Conservation (phyloP, 1,139 yeast species). For the Diutina sp. region DNA sequence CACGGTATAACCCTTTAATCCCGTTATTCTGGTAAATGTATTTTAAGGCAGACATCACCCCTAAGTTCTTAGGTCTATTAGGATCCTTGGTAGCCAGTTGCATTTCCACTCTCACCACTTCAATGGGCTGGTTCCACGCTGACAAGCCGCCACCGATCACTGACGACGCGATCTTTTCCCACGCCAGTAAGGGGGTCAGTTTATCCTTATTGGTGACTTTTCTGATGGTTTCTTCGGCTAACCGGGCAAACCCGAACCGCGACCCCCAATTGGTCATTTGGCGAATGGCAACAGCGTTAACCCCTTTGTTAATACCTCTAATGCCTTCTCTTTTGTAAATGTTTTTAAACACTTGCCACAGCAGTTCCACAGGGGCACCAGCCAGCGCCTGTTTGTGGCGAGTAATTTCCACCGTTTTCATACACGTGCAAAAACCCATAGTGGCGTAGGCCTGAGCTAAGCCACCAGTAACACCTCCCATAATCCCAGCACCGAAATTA, state of each 20-base stretch:
- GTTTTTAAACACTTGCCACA: conserved; percentile 77
- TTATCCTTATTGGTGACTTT: conserved; percentile 45
- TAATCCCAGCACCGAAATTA: conserved; percentile 75
- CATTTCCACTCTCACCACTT: conserved; percentile 96
- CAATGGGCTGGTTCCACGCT: conserved; percentile 99
- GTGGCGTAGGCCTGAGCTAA: conserved; percentile 92
- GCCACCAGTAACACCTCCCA: conserved; percentile 94
- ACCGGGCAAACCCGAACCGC: conserved; percentile 82
- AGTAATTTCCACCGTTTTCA: conserved; percentile 97
- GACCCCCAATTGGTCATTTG: conserved; percentile 99
- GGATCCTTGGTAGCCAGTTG: conserved; percentile 89
- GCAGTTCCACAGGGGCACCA: conserved; percentile 59
- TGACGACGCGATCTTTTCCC: conserved; percentile 77
- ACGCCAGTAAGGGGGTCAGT: conserved; percentile 51
- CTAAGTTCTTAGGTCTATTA: conserved; percentile 84
- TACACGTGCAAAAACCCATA: conserved; percentile 95
- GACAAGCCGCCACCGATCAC: conserved; percentile 94
- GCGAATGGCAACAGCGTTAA: conserved; percentile 97
- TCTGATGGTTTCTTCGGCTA: conserved; percentile 80
- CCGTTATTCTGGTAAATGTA: conserved; percentile 81
- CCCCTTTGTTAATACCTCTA: conserved; percentile 92
- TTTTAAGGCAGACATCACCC: conserved; percentile 65
- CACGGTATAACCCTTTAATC: conserved; percentile 82
- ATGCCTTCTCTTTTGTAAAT: conserved; percentile 80
- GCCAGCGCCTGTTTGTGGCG: conserved; percentile 67